These are phyloP conservation scores for Nidularia pulvinata DNA, from an alignment of 768 basidiomycete genomes.

Conservation along the genomic window DNA sequence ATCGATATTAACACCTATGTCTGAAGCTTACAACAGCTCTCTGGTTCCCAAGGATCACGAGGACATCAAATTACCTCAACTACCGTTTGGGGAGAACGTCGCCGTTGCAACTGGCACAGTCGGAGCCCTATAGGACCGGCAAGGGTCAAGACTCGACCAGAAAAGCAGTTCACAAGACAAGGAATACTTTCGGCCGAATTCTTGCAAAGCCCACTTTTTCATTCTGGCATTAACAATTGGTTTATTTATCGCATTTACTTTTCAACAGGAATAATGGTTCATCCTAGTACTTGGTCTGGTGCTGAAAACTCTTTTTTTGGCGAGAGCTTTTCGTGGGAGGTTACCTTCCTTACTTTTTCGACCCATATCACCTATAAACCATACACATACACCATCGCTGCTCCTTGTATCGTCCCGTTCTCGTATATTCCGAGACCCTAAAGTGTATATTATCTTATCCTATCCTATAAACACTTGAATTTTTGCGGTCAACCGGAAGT, in stretches of 20 bases:
- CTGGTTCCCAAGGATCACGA: constrained; percentile 40
- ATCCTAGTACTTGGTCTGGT: constrained; percentile 4
- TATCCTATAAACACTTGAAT: constrained; percentile 28
- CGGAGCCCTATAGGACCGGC: constrained; percentile 30
- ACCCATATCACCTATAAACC: constrained; percentile 2
- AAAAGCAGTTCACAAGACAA: not conserved
- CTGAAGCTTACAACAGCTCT: constrained; percentile 28
- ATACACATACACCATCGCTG: constrained; percentile 9
- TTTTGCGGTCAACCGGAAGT: not conserved
- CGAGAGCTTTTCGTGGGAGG: constrained; percentile 3
- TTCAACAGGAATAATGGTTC: constrained; percentile 29
- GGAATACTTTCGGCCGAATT: not conserved
- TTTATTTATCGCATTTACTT: constrained; percentile 41
- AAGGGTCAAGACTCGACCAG: not conserved
- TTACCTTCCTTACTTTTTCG: constrained; percentile 11
- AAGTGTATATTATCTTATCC: constrained; percentile 34
- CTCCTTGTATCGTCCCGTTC: constrained; percentile 27
- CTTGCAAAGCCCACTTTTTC: constrained; percentile 14
- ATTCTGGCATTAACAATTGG: constrained; percentile 30
- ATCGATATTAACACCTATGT: constrained; percentile 22
- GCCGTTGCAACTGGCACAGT: constrained; percentile 46
- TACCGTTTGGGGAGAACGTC: constrained; percentile 62
- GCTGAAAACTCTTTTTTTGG: not conserved
- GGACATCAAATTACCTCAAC: constrained; percentile 57
- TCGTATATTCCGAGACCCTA: constrained; percentile 29